Conservation (phyloP, 176 grass and related monocot genomes). For the Aechmea fasciata region DNA sequence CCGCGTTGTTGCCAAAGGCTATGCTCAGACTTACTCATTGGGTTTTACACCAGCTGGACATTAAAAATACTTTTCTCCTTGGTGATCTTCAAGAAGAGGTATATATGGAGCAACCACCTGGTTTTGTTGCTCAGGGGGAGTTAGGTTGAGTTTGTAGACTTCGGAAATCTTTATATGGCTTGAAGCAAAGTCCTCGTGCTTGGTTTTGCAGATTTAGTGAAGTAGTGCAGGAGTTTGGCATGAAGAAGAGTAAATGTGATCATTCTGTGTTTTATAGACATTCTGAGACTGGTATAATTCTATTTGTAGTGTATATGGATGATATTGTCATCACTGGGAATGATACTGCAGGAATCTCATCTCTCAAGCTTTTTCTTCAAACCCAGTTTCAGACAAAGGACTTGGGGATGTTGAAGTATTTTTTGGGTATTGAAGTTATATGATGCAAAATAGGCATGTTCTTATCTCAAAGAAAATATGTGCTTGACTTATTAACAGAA, state of each 20-base stretch:
- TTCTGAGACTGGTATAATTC: neutral
- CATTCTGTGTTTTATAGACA: neutral
- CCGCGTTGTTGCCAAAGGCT: neutral
- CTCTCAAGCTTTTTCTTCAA: neutral
- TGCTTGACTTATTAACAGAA: neutral
- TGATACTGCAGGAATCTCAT: neutral
- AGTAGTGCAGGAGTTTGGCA: neutral
- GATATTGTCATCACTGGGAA: neutral
- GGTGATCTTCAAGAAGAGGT: too few species aligned
- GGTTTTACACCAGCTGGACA: too few species aligned
- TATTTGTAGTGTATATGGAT: neutral
- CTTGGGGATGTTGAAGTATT: neutral
- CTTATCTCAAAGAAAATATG: neutral
- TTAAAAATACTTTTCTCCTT: too few species aligned
- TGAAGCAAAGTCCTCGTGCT: neutral
- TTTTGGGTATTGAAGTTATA: neutral
- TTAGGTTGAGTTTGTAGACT: neutral
- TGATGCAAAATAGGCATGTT: neutral
- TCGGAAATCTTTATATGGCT: neutral
- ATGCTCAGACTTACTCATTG: neutral
- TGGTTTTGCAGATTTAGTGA: neutral
- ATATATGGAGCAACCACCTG: neutral
- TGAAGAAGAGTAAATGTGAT: neutral
- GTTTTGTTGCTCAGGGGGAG: constrained; percentile 4
- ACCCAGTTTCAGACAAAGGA: neutral